These are phyloP conservation scores for Orbilia brochopaga DNA, from an alignment of 2,329 filamentous ascomycete species.

Conservation along the genomic window DNA sequence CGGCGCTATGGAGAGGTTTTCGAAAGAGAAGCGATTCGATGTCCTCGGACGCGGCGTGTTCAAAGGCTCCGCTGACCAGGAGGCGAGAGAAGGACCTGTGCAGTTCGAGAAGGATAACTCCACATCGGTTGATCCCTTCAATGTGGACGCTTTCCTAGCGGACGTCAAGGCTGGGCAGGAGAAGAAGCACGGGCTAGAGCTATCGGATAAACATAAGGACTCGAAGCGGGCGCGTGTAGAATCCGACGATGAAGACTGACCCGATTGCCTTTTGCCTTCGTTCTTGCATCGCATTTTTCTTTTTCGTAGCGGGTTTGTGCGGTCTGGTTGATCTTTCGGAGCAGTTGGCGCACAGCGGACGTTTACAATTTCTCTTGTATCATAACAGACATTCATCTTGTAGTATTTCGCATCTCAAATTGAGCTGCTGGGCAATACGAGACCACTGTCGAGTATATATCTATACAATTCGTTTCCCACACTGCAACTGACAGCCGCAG, in stretches of 20 bases:
- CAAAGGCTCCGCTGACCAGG: slow-evolving; percentile 81
- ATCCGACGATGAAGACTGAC: slow-evolving; percentile 76
- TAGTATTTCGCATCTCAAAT: not conserved
- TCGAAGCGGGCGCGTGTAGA: slow-evolving; percentile 56
- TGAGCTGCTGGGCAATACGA: not conserved
- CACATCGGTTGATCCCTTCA: slow-evolving; percentile 75
- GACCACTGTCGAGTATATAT: no score
- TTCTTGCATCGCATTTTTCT: no score
- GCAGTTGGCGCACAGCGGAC: slow-evolving; percentile 6
- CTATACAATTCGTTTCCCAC: no score
- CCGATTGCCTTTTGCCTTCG: slow-evolving; percentile 27
- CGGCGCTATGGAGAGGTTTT: slow-evolving; percentile 83
- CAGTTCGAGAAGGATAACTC: slow-evolving; percentile 75
- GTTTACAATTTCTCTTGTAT: not conserved
- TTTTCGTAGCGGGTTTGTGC: not conserved
- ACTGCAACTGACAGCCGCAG: no score
- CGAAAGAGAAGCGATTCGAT: slow-evolving; percentile 85
- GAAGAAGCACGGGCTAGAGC: slow-evolving; percentile 76
- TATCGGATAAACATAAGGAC: slow-evolving; percentile 63
- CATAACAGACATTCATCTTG: not conserved
- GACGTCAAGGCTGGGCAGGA: slow-evolving; percentile 73
- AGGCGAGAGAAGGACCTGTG: slow-evolving; percentile 87
- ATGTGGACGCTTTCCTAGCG: slow-evolving; percentile 89
- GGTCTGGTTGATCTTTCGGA: not conserved
- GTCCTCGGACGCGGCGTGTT: slow-evolving; percentile 89